A percentile compares a stretch with the other conserved stretches of the same genome.
Conservation (phyloP, 108 stramenopile species). For the Pseudonitzschia pungens region DNA sequence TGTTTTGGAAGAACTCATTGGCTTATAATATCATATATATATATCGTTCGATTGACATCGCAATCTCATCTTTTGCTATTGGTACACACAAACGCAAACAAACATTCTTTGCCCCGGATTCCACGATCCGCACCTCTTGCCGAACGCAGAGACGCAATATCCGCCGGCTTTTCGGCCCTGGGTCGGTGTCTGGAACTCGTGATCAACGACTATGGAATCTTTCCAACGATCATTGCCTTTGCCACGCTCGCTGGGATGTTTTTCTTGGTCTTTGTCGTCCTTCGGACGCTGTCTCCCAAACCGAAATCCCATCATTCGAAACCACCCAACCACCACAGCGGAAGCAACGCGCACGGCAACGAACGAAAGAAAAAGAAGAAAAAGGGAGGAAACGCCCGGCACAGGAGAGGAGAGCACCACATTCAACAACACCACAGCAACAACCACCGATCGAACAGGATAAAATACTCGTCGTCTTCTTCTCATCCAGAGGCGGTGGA, state of each 20-base stretch:
- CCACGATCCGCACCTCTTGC: neutral
- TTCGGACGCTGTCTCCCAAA: constrained; percentile 38
- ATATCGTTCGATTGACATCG: no score
- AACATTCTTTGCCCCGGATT: neutral
- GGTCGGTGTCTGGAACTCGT: constrained; percentile 35
- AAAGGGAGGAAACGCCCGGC: constrained; percentile 27
- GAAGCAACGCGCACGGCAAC: neutral
- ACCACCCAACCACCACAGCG: neutral
- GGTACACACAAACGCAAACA: neutral
- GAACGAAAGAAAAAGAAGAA: constrained; percentile 38
- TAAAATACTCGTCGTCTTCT: constrained; percentile 8
- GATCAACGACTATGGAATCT: constrained; percentile 47
- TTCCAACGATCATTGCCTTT: constrained; percentile 44
- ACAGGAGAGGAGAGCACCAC: neutral
- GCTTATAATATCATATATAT: no score
- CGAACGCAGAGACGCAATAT: constrained; percentile 14
- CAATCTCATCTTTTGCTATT: no score
- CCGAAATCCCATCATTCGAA: neutral
- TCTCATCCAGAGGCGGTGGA: no score
- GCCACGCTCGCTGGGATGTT: constrained; percentile 40
- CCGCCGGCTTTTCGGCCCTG: constrained; percentile 31
- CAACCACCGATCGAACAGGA: constrained; percentile 6
- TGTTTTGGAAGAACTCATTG: no score
- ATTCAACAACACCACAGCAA: neutral
- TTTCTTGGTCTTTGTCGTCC: constrained; percentile 40